These are phyloP conservation scores for Calonectria crousiana DNA, from an alignment of 2,329 filamentous ascomycete genomes.

Conservation along the genomic window DNA sequence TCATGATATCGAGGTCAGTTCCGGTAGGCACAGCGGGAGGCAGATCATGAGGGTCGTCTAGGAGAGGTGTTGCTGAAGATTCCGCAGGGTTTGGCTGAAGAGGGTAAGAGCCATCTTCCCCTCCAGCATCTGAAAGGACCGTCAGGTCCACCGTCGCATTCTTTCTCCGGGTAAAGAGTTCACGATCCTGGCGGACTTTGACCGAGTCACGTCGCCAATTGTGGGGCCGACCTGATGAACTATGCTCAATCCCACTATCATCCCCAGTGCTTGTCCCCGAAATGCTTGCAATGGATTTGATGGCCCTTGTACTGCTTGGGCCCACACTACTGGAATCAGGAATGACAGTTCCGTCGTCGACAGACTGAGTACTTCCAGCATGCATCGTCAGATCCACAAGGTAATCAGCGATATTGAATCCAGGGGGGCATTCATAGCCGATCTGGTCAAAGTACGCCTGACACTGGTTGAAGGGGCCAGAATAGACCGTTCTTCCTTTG, in stretches of 20 bases:
- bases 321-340: slow-evolving; percentile 76
- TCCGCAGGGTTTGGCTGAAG: slow-evolving; percentile 60
- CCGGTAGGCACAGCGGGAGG: slow-evolving; percentile 70
- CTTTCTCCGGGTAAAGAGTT: slow-evolving; percentile 87
- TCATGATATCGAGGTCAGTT: slow-evolving; percentile 86
- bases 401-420: slow-evolving; percentile 99
- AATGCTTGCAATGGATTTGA: slow-evolving; percentile 90
- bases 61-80: slow-evolving; percentile 66
- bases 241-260: slow-evolving; percentile 71
- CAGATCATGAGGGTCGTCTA: slow-evolving; percentile 77
- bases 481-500: slow-evolving; percentile 91
- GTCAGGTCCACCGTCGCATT: slow-evolving; percentile 71
- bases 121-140: slow-evolving; percentile 68
- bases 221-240: slow-evolving; percentile 72
- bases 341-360: slow-evolving; percentile 65
- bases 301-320: slow-evolving; percentile 86
- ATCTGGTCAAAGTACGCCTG: slow-evolving; percentile 93
- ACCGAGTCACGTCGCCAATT: slow-evolving; percentile 83
- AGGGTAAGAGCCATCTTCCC: slow-evolving; percentile 65
- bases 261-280: slow-evolving; percentile 81
- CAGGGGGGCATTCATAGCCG: slow-evolving; percentile 92
- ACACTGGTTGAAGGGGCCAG: slow-evolving; percentile 88
- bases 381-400: slow-evolving; percentile 99
- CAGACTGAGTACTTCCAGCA: slow-evolving; percentile 72
- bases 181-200: slow-evolving; percentile 86